Base-by-base conservation (phyloP, 805 yeast genomes). In the Schizosaccharomyces japonicus region DNA sequence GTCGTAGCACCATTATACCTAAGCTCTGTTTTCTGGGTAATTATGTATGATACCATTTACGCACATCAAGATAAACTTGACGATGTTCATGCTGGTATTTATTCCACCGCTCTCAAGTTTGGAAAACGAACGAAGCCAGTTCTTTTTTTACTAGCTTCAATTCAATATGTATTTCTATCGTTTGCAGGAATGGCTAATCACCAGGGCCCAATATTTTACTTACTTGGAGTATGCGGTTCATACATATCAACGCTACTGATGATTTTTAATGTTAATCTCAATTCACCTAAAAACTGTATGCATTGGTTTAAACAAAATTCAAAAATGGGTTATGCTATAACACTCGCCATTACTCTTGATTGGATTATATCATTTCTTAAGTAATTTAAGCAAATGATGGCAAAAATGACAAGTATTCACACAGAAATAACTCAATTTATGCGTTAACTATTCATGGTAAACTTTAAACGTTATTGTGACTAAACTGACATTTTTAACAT, bases 71-170 rank as follows among this genome's bases (percentile, higher is more conserved):
- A 90, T 62, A 90, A 90, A 63, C 63, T 61, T 47, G 90, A 78
- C 57, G 99, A 90, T 62, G 64, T 81, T 48, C 68, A 71, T 50
- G 95, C 94, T 0, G 98, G 98, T 19, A 79, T 90, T 54, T 84
- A 84, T 60, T 81, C 94, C 1, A 84, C 96, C 0, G 99, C 99
- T 5, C 69, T 90, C 54, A 85, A 80, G 2, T 92, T 98, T 98
- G 93, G 92, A 6, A 72, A 70, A 21, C 69, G 72, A 29, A 72
- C 94, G 0, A 84, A 80, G 58, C 69, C 74, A 8, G 73, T 84
- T 39, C 67, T 80, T 55, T 67, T 72, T 42, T 76, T 71, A 0
- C 58, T 84, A 52, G 71, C 82, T 5, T 66, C 66, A 1, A 75
- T 74, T 0, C 98, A 90, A 62, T 66, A 80, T 52, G 71, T 70